A percentile compares a stretch with the other conserved stretches of the same genome.
Conservation (phyloP, 371 early-diverging fungal genomes). For the Syncephalastrum contaminatum region DNA sequence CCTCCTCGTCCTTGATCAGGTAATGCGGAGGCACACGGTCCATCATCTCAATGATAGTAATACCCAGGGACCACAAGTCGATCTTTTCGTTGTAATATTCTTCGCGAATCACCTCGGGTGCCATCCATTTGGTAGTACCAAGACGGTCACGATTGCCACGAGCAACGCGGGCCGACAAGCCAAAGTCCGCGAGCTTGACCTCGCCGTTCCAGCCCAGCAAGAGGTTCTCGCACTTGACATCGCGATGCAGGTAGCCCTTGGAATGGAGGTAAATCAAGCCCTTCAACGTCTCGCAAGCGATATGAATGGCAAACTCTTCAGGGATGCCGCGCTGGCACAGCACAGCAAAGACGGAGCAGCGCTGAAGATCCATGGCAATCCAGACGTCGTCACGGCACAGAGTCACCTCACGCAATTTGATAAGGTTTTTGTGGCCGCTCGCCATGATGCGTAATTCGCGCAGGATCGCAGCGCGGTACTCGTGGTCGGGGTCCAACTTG, state of each 20-base stretch:
- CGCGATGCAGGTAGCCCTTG: constrained; percentile 96
- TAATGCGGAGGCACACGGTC: constrained; percentile 55
- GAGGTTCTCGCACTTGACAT: constrained; percentile 97
- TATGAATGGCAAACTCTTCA: constrained; percentile 43
- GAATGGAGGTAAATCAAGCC: constrained; percentile 92
- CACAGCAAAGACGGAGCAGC: constrained; percentile 51
- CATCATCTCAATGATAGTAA: constrained; percentile 58
- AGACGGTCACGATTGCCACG: constrained; percentile 75
- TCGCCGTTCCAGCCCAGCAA: constrained; percentile 92
- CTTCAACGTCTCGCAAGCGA: constrained; percentile 47
- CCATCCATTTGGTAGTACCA: constrained; percentile 98
- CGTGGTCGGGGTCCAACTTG: constrained; percentile 46
- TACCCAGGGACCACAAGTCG: constrained; percentile 98
- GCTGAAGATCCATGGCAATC: constrained; percentile 53
- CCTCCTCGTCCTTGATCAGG: constrained; percentile 46
- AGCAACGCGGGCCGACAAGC: constrained; percentile 39
- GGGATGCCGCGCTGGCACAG: constrained; percentile 53
- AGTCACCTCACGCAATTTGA: constrained; percentile 44
- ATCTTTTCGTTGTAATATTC: constrained; percentile 83
- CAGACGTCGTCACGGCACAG: constrained; percentile 51
- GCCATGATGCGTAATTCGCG: constrained; percentile 53
- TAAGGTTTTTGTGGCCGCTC: constrained; percentile 42
- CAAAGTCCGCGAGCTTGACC: constrained; percentile 81
- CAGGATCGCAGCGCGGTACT: constrained; percentile 47
- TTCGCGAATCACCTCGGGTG: constrained; percentile 94